phyloP scores from a whole-genome alignment of 2,329 filamentous ascomycete species.

The Zymoseptoria pseudotritici region DNA sequence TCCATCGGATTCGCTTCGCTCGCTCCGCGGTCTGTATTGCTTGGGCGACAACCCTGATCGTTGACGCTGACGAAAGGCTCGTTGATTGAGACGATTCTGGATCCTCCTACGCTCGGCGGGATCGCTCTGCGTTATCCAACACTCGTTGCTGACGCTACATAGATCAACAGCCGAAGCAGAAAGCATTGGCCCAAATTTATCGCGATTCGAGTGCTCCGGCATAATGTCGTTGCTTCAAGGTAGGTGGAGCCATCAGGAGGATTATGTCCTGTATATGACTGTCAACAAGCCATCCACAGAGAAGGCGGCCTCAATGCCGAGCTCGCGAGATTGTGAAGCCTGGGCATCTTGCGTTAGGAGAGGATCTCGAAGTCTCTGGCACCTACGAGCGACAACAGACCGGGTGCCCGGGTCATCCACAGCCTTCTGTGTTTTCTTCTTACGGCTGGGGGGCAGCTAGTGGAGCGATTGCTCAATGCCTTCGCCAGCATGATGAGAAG shows the following conservation, averaged over 20 bases:
- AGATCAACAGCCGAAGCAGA: neutral
- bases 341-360: neutral
- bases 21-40: slow-evolving; percentile 15
- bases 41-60: slow-evolving; percentile 20
- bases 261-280: neutral
- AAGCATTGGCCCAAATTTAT: neutral
- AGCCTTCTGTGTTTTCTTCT: neutral
- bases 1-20: slow-evolving; percentile 9
- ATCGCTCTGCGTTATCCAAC: slow-evolving; percentile 27
- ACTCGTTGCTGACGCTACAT: slow-evolving; percentile 17
- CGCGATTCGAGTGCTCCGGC: neutral
- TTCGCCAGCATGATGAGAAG: neutral
- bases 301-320: neutral
- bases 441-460: neutral
- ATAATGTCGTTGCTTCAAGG: neutral
- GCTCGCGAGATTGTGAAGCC: neutral
- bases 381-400: neutral
- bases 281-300: neutral
- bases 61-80: slow-evolving; percentile 27
- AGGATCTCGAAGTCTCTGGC: neutral
- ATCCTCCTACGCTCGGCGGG: slow-evolving; percentile 25
- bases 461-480: neutral
- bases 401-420: neutral
- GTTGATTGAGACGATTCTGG: slow-evolving; percentile 27
- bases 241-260: neutral